Base-by-base conservation (phyloP, 495 filamentous ascomycete genomes). In the Choiromyces venosus region DNA sequence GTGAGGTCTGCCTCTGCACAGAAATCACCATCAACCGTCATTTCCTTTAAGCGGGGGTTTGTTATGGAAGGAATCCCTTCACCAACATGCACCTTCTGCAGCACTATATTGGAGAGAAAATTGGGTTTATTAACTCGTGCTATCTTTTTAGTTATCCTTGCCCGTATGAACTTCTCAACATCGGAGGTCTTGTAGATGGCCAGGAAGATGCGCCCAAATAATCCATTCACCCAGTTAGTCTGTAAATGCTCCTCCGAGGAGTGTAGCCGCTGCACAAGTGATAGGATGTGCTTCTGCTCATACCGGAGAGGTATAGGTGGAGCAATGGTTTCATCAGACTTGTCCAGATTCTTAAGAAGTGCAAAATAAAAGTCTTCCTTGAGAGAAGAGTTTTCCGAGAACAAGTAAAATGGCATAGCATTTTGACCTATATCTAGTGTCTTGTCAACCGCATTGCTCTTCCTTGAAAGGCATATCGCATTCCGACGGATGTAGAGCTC, bases 351-450 rank as follows among this genome's bases (percentile, higher is more conserved):
- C 73, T 91, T 88, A 21, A 99, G 86, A 76, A 99, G 86, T 29
- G 94, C 91, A 82, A 96, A 92, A 82, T 99, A 99, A 84, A 99
- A 98, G 76, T 99, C 95, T 81, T 99, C 95, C 83, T 99, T 98
- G 33, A 94, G 92, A 0, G 93, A 96, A 78, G 91, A 90, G 74
- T 96, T 96, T 68, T 97, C 92, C 0, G 93, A 96, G 82, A 97
- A 99, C 1, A 99, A 83, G 80, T 88, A 98, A 82, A 97, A 98
- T 0, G 96, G 94, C 40, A 86, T 84, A 19, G 86, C 83, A 52
- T 89, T 86, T 1, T 86, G 76, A 65, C 87, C 87, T 16, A 81
- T 84, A 68, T 88, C 85, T 7, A 85, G 84, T 1, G 83, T 80
- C 33, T 82, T 66, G 35, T 90, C 90, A 25, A 88, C 82, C 44